Percentiles rank a stretch among this genome's conserved stretches.
Evolutionary conservation across 306 rosid species (phyloP).

Genomic region (Gillenia trifoliata): DNA sequence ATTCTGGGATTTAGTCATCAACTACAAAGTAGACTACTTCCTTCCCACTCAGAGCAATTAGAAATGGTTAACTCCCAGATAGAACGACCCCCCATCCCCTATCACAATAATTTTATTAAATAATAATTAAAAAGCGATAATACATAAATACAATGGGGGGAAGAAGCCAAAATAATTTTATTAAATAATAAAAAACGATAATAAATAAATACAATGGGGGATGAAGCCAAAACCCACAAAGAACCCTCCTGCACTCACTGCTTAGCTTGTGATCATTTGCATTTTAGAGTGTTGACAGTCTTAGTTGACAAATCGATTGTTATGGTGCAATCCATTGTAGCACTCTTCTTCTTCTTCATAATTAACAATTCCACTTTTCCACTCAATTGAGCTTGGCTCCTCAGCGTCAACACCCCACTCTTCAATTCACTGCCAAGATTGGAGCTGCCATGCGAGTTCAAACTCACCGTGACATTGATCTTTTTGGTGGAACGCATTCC

Average conservation of each 20-base stretch:
- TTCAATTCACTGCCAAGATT: constrained; percentile 10
- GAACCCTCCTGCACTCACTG: neutral
- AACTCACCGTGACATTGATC: neutral
- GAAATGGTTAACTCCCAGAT: no score
- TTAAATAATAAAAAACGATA: no score
- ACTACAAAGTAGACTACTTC: no score
- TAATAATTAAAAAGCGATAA: no score
- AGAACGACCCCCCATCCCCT: no score
- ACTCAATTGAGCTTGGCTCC: neutral
- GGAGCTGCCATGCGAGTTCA: neutral
- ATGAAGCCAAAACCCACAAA: neutral
- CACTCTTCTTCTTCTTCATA: constrained; percentile 14
- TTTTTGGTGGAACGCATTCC: constrained; percentile 17
- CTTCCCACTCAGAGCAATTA: no score
- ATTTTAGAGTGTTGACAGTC: neutral
- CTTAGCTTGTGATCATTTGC: neutral
- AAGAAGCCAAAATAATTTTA: no score
- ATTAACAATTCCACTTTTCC: constrained; percentile 17
- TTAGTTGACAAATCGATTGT: neutral
- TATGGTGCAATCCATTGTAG: constrained; percentile 15
- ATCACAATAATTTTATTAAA: no score
- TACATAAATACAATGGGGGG: no score
- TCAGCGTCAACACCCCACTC: neutral
- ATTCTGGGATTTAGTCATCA: no score
- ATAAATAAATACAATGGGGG: no score